These are phyloP conservation scores for Dioscorea zingiberensis DNA, from an alignment of 106 monocot genomes.

Conservation along the genomic window DNA sequence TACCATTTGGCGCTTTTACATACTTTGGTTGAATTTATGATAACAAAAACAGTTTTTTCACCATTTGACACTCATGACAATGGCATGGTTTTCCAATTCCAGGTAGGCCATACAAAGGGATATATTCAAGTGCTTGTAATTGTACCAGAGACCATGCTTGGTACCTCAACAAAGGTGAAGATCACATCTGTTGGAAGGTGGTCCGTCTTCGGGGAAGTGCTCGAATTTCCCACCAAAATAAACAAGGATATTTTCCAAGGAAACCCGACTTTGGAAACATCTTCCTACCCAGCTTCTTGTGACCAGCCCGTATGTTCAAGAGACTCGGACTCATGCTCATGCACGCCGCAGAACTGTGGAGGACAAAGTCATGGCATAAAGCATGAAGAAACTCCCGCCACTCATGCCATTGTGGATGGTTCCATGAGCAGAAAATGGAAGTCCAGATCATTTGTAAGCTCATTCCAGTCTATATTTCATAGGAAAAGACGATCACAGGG, in stretches of 20 bases:
- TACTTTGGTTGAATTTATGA: not conserved
- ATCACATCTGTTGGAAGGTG: conserved; percentile 84
- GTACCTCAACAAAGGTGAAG: conserved; percentile 57
- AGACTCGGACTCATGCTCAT: conserved; percentile 17
- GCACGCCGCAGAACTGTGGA: conserved; percentile 1
- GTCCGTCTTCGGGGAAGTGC: conserved; percentile 91
- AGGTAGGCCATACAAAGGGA: conserved; percentile 98
- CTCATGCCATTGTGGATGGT: not conserved
- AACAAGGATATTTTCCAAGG: not conserved
- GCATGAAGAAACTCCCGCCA: not conserved
- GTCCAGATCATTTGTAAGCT: conserved; percentile 7
- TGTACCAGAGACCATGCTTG: conserved; percentile 74
- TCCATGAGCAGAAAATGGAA: not conserved
- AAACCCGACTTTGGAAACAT: not conserved
- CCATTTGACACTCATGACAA: not conserved
- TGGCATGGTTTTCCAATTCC: not conserved
- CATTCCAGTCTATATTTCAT: conserved; percentile 29
- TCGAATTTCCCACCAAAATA: conserved; percentile 17
- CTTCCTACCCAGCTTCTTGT: conserved; percentile 11
- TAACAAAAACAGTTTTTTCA: not conserved
- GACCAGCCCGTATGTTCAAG: conserved; percentile 34
- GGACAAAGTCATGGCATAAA: not conserved
- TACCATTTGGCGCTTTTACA: not conserved
- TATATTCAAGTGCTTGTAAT: conserved; percentile 90
- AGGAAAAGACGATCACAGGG: conserved; percentile 28